Percentiles rank a stretch among this genome's conserved stretches.
Evolutionary conservation across 108 stramenopile genomes (phyloP).

Genomic region (Fragilaria crotonensis): DNA sequence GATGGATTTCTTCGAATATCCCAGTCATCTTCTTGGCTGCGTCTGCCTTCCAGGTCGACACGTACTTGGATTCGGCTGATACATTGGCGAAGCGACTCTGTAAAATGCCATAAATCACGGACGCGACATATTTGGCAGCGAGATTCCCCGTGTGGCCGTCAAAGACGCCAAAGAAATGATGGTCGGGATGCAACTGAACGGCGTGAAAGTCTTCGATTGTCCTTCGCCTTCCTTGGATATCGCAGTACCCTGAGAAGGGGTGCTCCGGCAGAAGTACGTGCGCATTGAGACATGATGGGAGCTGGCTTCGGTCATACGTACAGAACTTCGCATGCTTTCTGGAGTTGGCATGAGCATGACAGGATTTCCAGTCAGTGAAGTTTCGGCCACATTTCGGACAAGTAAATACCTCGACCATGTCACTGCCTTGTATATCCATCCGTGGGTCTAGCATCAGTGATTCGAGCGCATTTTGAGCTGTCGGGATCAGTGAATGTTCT

Average conservation of each 20-base stretch:
- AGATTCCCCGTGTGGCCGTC: slow-evolving; percentile 71
- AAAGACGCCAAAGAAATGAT: slow-evolving; percentile 82
- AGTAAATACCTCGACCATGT: slow-evolving; percentile 38
- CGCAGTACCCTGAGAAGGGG: slow-evolving; percentile 71
- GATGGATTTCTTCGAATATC: slow-evolving; percentile 57
- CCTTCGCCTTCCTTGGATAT: slow-evolving; percentile 71
- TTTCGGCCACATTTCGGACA: slow-evolving; percentile 74
- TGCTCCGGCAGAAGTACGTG: slow-evolving; percentile 84
- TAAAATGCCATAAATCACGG: slow-evolving; percentile 42
- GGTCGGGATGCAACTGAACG: slow-evolving; percentile 53
- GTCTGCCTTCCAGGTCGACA: slow-evolving; percentile 35
- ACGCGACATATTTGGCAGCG: slow-evolving; percentile 70
- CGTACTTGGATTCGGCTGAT: slow-evolving; percentile 6
- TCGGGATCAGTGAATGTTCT: slow-evolving; percentile 20
- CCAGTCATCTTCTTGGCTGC: slow-evolving; percentile 27
- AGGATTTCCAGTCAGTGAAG: slow-evolving; percentile 76
- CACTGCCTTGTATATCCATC: slow-evolving; percentile 40
- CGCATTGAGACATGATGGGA: slow-evolving; percentile 81
- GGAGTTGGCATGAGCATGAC: slow-evolving; percentile 68
- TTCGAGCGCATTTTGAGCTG: slow-evolving; percentile 55
- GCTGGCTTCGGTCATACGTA: slow-evolving; percentile 49
- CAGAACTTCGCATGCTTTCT: slow-evolving; percentile 82
- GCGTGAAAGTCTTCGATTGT: slow-evolving; percentile 92
- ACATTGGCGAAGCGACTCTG: slow-evolving; percentile 21
- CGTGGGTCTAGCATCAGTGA: slow-evolving; percentile 61